Evolutionary conservation across 495 filamentous ascomycete species (phyloP), one percentile per base, ranked within the genome.

Genomic region (Tetracladium marchalianum): DNA sequence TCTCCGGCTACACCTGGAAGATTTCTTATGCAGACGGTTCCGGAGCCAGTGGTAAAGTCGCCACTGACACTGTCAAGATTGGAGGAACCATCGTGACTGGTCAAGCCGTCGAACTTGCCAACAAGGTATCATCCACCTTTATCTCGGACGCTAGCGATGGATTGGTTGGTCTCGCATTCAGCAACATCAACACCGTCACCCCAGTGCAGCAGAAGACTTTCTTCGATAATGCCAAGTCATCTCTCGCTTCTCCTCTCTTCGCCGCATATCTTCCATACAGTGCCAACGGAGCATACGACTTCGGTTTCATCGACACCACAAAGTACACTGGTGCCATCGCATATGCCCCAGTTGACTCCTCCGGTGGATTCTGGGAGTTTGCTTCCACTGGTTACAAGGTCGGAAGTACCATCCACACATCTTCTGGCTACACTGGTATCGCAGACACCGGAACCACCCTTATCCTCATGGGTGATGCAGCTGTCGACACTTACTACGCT

Each of bases 101-200:
- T 24, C 87, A 94, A 63, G 73, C 78, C 11, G 71, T 94, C 38
- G 85, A 87, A 53, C 61, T 90, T 17, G 82, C 87, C 5, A 76
- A 67, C 1, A 58, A 63, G 0, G 75, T 90, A 24, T 81, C 83
- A 27, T 51, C 59, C 7, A 71, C 75, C 6, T 90, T 93, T 59
- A 55, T 76, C 19, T 78, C 83, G 51, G 73, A 66, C 9, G 51
- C 64, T 35, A 78, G 71, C 43, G 81, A 86, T 55, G 87, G 87
- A n/a, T 70, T 94, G 3, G 66, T 92, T 18, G 87, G 87, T 22
- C 73, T 92, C 17, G 84, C 77, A 12, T 94, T 89, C 62, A 79
- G 74, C 52, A 69, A 64, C 15, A 71, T 90, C 64, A 94, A 89
- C 67, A 81, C 76, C 27, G 77, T 92, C 35, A 60, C 73, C 41